Conservation (phyloP, 2,329 filamentous ascomycete species). For the Pyricularia sp. region DNA sequence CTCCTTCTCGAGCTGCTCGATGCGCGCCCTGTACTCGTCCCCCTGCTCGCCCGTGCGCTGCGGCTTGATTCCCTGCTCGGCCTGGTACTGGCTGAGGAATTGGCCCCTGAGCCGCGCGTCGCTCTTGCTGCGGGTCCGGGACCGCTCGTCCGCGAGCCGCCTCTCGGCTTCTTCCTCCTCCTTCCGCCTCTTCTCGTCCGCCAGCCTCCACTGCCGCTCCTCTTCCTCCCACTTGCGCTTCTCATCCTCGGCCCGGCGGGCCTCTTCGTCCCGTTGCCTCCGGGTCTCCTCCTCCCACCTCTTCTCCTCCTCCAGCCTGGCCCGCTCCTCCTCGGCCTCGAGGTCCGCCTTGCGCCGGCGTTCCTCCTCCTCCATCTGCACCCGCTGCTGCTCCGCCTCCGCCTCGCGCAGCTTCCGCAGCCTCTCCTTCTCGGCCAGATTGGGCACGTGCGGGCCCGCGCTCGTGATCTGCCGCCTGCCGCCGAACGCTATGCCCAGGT, state of each 20-base stretch:
- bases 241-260: conserved; percentile 49
- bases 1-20: conserved; percentile 69
- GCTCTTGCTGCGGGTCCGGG: conserved; percentile 42
- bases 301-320: conserved; percentile 48
- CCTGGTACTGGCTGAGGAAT: conserved; percentile 75
- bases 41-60: conserved; percentile 3
- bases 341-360: conserved; percentile 30
- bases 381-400: conserved; percentile 46
- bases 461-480: conserved; percentile 85
- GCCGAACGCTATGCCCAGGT: conserved; percentile 86
- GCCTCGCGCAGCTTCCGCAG: conserved; percentile 40
- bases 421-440: conserved; percentile 72
- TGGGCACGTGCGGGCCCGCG: conserved; percentile 66
- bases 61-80: conserved; percentile 36
- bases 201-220: conserved; percentile 61
- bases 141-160: conserved; percentile 52
- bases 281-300: conserved; percentile 54
- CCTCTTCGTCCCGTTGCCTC: conserved; percentile 45
- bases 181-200: conserved; percentile 49
- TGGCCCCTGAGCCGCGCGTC: conserved; percentile 66
- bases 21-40: conserved; percentile 48
- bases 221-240: conserved; percentile 67
- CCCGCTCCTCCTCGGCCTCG: conserved; percentile 48
- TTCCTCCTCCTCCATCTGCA: conserved; percentile 41
- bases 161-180: conserved; percentile 65